A percentile compares a stretch with the other conserved stretches of the same genome.
Conservation (phyloP, 2,329 filamentous ascomycete species). For the Trichoderma pleuroti region DNA sequence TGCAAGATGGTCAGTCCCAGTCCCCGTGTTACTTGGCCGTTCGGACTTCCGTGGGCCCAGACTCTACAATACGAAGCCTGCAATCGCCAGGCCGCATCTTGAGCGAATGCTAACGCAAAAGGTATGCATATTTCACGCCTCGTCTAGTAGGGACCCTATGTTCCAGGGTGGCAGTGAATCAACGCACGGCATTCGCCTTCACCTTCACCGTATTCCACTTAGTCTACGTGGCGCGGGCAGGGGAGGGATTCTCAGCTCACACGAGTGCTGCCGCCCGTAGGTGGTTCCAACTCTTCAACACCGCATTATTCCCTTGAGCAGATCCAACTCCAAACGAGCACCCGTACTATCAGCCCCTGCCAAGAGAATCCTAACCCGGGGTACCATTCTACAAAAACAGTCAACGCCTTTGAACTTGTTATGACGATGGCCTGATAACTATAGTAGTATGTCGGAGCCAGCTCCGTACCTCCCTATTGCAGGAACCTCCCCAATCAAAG, state of each 20-base stretch:
- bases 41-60: background rate
- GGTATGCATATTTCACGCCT: conserved; percentile 10
- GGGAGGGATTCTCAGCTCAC: background rate
- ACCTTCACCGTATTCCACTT: background rate
- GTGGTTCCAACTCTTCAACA: background rate
- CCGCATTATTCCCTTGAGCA: background rate
- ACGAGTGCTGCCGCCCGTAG: background rate
- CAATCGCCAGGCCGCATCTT: background rate
- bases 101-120: conserved; percentile 3
- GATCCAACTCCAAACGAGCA: background rate
- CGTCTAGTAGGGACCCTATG: background rate
- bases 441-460: background rate
- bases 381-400: background rate
- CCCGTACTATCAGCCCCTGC: background rate
- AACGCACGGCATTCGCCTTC: background rate
- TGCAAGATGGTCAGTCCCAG: background rate
- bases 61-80: background rate
- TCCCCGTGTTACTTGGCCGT: background rate
- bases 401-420: background rate
- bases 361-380: background rate
- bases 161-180: background rate
- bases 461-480: background rate
- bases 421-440: background rate
- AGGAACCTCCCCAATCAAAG: background rate
- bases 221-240: background rate